Base-by-base conservation (phyloP, 306 rosid genomes). In the Malus fusca region DNA sequence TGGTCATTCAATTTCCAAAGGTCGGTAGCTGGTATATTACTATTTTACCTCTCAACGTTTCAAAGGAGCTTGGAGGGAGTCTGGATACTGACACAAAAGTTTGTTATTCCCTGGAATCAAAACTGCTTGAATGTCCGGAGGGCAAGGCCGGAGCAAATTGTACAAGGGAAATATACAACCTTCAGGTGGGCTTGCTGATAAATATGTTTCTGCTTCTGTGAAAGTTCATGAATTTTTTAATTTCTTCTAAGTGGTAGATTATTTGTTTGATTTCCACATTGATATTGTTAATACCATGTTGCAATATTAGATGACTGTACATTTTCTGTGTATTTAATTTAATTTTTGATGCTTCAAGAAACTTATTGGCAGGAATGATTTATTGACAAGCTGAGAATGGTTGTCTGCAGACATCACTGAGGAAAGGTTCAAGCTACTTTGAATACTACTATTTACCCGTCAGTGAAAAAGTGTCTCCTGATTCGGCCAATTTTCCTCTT, bases 101-200 rank as follows among this genome's bases (percentile, higher is more conserved):
- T 83, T 96, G 99, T 86, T 92, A 88, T 79, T 82, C 92, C 19
- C 59, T 92, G 84, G 88, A 90, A 82, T 60, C 92, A 48, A 90
- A 80, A 78, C 82, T 95, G 82, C 85, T 76, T 77, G 91, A 81
- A 81, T 95, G 99, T 73, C 91, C 93, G 21, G 33, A 75, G 44
- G 98, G 96, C 35, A 95, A 84, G 84, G 90, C 97, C 53, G 99
- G 99, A 75, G 71, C 90, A 18, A 92, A 89, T 80, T 95, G 99
- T 85, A 81, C 88, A 62, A 82, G 84, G 88, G 84, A 79, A 75
- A 84, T 85, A 83, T 83, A 88, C 84, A 43, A 23, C 75, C 97
- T 95, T 75, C 98, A 92, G 99, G 99, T 95, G 83, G 40, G 79
- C 72, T 68, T 77, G 31, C 68, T 75, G 72, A 68, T 78, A 70